Conservation (phyloP, 108 stramenopile species). For the Cyclotella baltica region DNA sequence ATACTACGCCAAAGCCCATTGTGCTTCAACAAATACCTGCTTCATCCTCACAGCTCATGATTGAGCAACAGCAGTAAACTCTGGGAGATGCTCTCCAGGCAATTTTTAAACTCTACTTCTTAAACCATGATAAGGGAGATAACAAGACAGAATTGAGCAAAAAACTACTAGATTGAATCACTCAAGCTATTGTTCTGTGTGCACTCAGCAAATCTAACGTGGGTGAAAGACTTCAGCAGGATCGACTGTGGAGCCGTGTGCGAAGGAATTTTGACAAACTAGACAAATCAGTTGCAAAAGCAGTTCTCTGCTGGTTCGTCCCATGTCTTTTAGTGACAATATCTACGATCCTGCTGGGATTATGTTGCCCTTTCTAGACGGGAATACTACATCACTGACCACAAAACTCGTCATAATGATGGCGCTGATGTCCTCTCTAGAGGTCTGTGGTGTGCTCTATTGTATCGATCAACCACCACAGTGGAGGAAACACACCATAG, state of each 20-base stretch:
- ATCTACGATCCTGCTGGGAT: slow-evolving; percentile 45
- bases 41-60: slow-evolving; percentile 10
- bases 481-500: no score
- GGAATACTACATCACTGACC: no score
- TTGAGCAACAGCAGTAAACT: slow-evolving; percentile 54
- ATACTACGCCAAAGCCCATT: no score
- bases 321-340: neutral
- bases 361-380: no score
- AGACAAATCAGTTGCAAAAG: slow-evolving; percentile 4
- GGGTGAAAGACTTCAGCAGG: slow-evolving; percentile 7
- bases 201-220: neutral
- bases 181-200: slow-evolving; percentile 40
- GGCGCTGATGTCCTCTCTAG: no score
- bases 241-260: neutral
- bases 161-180: slow-evolving; percentile 42
- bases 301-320: slow-evolving; percentile 17
- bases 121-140: slow-evolving; percentile 42
- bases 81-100: slow-evolving; percentile 54
- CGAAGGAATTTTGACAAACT: slow-evolving; percentile 14
- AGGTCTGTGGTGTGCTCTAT: no score
- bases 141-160: slow-evolving; percentile 48
- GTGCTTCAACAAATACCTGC: no score
- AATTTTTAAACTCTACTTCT: slow-evolving; percentile 48
- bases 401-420: no score
- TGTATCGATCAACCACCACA: no score